phyloP scores from a whole-genome alignment of 1,284 basidiomycete species.

The Tylopilus orsonianus region DNA sequence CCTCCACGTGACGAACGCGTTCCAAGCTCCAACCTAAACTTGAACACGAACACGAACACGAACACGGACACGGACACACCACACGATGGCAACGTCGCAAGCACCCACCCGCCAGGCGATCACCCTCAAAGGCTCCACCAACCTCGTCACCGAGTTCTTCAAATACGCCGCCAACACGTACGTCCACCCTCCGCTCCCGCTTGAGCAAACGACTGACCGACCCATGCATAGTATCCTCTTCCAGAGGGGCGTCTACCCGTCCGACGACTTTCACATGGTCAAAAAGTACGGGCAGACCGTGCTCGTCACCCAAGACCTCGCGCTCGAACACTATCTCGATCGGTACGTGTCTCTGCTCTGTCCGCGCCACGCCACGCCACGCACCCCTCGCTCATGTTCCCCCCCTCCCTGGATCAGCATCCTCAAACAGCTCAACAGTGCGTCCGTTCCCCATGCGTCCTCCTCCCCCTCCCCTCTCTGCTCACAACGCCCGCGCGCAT shows the following conservation, averaged over 20 bases:
- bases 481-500: neutral
- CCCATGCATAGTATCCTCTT: constrained; percentile 67
- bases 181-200: constrained; percentile 31
- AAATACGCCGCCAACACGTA: constrained; percentile 96
- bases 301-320: constrained; percentile 90
- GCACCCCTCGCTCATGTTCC: neutral
- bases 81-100: constrained; percentile 59
- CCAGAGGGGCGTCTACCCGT: constrained; percentile 95
- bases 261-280: constrained; percentile 98
- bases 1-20: no score
- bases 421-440: constrained; percentile 86
- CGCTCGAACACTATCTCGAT: constrained; percentile 88
- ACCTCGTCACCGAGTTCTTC: constrained; percentile 98
- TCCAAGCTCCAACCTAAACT: no score
- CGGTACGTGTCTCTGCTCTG: constrained; percentile 45
- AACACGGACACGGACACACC: no score
- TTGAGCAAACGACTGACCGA: neutral
- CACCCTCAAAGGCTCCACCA: constrained; percentile 93
- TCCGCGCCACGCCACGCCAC: neutral
- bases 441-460: constrained; percentile 26
- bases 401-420: constrained; percentile 52
- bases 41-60: no score
- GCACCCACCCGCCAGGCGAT: constrained; percentile 73
- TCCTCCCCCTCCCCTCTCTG: neutral
- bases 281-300: constrained; percentile 99